Percentiles rank a stretch among this genome's conserved stretches.
Conservation (phyloP, 2,329 filamentous ascomycete genomes). For the Alternaria infectoria region DNA sequence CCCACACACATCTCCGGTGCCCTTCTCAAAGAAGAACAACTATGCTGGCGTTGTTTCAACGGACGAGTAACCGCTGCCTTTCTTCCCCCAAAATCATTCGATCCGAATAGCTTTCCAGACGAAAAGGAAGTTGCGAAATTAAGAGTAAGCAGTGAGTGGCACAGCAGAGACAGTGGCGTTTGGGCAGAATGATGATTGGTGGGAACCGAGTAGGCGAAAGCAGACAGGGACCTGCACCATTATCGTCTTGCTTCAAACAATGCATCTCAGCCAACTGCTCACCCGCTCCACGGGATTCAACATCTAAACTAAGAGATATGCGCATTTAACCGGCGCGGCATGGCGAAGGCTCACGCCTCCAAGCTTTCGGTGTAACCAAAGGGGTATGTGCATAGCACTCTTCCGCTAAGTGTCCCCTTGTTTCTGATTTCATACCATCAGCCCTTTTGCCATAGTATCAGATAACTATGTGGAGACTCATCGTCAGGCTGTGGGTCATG, state of each 20-base stretch:
- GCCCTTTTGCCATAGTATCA: no score
- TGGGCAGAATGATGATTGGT: background rate
- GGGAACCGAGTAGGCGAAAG: background rate
- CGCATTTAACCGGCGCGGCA: background rate
- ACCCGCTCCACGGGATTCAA: background rate
- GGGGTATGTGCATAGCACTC: no score
- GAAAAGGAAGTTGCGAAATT: background rate
- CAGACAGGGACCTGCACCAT: background rate
- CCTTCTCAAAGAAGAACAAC: background rate
- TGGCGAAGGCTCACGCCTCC: background rate
- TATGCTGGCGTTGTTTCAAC: background rate
- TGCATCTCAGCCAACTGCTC: background rate
- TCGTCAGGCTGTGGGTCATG: no score
- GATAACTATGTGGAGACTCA: no score
- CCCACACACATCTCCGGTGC: background rate
- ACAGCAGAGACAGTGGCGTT: background rate
- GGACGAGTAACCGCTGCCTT: background rate
- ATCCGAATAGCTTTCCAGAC: background rate
- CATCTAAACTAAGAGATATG: background rate
- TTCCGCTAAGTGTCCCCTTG: no score
- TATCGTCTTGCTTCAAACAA: background rate
- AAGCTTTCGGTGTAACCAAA: no score
- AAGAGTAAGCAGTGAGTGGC: background rate
- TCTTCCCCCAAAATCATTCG: background rate
- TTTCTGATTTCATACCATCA: no score